These are phyloP conservation scores for Garcia nutans DNA, from an alignment of 345 rosid genomes.

Conservation along the genomic window DNA sequence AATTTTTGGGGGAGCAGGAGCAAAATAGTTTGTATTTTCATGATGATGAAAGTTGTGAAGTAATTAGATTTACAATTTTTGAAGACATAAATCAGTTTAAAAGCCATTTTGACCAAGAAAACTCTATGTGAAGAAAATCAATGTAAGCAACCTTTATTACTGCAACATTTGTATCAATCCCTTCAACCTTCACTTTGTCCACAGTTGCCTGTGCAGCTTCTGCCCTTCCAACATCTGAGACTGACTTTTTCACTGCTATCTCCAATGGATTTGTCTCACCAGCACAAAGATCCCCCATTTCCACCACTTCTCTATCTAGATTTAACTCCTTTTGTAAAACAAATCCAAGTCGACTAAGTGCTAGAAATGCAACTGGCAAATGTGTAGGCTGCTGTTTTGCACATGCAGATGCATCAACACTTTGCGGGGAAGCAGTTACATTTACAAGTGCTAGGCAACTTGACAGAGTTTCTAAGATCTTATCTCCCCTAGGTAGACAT, in stretches of 20 bases:
- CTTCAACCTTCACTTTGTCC: slow-evolving; percentile 94
- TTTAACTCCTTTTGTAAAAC: slow-evolving; percentile 42
- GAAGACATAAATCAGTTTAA: neutral
- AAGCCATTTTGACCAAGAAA: neutral
- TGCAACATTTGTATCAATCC: slow-evolving; percentile 83
- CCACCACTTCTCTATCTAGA: slow-evolving; percentile 40
- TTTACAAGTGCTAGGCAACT: slow-evolving; percentile 55
- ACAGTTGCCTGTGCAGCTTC: slow-evolving; percentile 97
- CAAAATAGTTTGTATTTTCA: slow-evolving; percentile 3
- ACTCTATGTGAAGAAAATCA: slow-evolving; percentile 5
- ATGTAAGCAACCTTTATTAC: slow-evolving; percentile 64
- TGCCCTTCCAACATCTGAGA: slow-evolving; percentile 64
- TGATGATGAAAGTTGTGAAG: slow-evolving; percentile 5
- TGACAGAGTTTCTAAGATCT: slow-evolving; percentile 65
- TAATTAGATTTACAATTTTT: slow-evolving; percentile 5
- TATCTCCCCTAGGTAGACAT: slow-evolving; percentile 90
- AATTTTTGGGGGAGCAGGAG: neutral
- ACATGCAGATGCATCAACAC: slow-evolving; percentile 34
- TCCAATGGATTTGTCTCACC: slow-evolving; percentile 85
- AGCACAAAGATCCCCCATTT: slow-evolving; percentile 64
- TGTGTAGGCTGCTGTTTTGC: slow-evolving; percentile 45
- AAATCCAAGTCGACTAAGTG: slow-evolving; percentile 67
- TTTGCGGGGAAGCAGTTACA: slow-evolving; percentile 32
- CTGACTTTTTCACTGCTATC: slow-evolving; percentile 67
- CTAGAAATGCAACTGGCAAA: slow-evolving; percentile 60